Evolutionary conservation across 441 rosid genomes (phyloP).

Genomic region (Adansonia rubrostipa): DNA sequence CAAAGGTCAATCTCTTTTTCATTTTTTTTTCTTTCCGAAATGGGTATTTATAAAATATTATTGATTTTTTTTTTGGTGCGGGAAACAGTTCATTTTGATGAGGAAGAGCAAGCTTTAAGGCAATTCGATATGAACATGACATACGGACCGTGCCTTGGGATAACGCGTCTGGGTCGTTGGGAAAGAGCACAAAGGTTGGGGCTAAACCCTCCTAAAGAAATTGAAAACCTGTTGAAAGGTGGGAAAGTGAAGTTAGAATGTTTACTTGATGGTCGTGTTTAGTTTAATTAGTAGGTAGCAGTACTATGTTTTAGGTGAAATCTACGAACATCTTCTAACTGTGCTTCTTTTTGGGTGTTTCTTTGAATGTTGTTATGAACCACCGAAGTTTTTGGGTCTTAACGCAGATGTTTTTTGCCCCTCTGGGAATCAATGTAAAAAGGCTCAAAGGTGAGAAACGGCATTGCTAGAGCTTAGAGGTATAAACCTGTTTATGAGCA

Average conservation of each 20-base stretch:
- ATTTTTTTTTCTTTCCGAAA: neutral
- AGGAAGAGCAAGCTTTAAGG: constrained; percentile 41
- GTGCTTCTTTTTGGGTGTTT: neutral
- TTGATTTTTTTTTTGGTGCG: neutral
- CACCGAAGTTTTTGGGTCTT: too few relatives aligned
- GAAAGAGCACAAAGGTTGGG: constrained; percentile 53
- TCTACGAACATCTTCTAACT: constrained; percentile 11
- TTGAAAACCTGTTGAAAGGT: constrained; percentile 38
- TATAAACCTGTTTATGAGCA: too few relatives aligned
- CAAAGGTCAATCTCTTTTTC: constrained; percentile 30
- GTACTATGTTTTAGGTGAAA: too few relatives aligned
- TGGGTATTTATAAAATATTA: neutral
- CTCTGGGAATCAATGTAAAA: too few relatives aligned
- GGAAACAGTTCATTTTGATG: constrained; percentile 36
- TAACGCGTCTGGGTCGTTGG: constrained; percentile 52
- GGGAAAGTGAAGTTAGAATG: constrained; percentile 36
- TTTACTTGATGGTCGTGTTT: constrained; percentile 43
- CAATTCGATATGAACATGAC: constrained; percentile 62
- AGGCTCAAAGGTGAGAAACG: too few relatives aligned
- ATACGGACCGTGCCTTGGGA: constrained; percentile 60
- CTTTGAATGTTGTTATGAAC: too few relatives aligned
- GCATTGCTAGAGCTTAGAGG: too few relatives aligned
- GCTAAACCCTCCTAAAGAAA: constrained; percentile 48
- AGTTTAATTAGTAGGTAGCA: too few relatives aligned
- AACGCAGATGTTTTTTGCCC: too few relatives aligned